Percentiles rank a stretch among this genome's conserved stretches.
Conservation (phyloP, 2,329 filamentous ascomycete genomes). For the Apiospora hydei region DNA sequence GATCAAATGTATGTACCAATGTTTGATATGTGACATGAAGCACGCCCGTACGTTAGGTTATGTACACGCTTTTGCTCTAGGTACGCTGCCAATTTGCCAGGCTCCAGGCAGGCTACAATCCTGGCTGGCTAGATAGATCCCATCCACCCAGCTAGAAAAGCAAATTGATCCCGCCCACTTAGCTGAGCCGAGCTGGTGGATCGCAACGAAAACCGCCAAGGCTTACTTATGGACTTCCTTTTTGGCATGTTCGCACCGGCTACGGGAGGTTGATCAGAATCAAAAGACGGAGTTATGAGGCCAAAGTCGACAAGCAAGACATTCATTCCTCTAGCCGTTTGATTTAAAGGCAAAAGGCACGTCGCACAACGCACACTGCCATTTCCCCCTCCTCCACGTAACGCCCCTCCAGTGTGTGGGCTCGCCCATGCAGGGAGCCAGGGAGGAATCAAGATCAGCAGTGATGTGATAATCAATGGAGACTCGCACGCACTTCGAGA, state of each 20-base stretch:
- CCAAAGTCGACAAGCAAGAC: neutral
- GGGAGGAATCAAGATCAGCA: conserved; percentile 18
- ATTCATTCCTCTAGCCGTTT: neutral
- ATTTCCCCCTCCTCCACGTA: neutral
- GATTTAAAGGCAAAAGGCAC: neutral
- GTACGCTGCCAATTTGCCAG: neutral
- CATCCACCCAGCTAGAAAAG: conserved; percentile 1
- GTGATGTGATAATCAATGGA: conserved; percentile 18
- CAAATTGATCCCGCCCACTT: conserved; percentile 16
- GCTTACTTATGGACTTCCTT: neutral
- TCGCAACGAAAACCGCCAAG: neutral
- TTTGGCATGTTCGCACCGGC: neutral
- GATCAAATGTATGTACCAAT: neutral
- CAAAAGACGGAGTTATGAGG: neutral
- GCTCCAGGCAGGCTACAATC: no score
- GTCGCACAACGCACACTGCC: neutral
- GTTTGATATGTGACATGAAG: no score
- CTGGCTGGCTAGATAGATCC: neutral
- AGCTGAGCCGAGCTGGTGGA: conserved; percentile 17
- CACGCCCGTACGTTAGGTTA: neutral
- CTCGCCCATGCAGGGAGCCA: neutral
- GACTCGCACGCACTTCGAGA: neutral
- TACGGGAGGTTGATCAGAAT: neutral
- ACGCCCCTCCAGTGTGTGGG: neutral
- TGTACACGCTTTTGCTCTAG: no score